phyloP scores from a whole-genome alignment of 2,329 filamentous ascomycete genomes.

The Beauveria scarabaeidicola region DNA sequence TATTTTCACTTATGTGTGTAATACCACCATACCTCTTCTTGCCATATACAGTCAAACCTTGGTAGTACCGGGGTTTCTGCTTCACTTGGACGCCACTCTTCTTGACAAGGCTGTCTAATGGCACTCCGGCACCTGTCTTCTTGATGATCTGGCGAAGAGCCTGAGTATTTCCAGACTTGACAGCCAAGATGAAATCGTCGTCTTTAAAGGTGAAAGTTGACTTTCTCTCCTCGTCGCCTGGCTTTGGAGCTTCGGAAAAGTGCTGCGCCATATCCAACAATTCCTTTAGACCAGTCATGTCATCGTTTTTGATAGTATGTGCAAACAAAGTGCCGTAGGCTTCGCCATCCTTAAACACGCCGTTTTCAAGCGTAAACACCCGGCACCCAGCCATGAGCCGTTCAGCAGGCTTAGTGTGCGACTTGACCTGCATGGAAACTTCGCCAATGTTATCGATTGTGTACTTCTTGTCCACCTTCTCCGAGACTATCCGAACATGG shows the following conservation, averaged over 20 bases:
- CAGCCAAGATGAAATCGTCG: conserved; percentile 33
- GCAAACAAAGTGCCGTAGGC: conserved; percentile 24
- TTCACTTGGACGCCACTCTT: conserved; percentile 54
- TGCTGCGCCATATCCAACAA: conserved; percentile 47
- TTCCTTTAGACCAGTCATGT: conserved; percentile 44
- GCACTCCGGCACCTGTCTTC: conserved; percentile 58
- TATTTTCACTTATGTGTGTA: neutral
- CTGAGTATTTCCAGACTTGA: conserved; percentile 41
- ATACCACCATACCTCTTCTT: conserved; percentile 45
- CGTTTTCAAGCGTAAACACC: conserved; percentile 24
- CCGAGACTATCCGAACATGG: conserved; percentile 37
- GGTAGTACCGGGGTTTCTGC: conserved; percentile 63
- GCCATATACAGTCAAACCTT: conserved; percentile 67
- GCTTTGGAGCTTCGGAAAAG: conserved; percentile 30
- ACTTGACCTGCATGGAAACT: conserved; percentile 59
- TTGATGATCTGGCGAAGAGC: conserved; percentile 58
- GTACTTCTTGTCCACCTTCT: conserved; percentile 57
- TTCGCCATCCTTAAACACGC: conserved; percentile 19
- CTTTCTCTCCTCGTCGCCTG: conserved; percentile 27
- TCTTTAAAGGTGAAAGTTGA: conserved; percentile 32
- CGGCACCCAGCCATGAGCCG: conserved; percentile 37
- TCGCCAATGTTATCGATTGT: conserved; percentile 71
- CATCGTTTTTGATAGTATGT: conserved; percentile 43
- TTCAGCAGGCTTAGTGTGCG: conserved; percentile 44
- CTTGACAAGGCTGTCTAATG: conserved; percentile 57